phyloP scores from a whole-genome alignment of 2,329 filamentous ascomycete genomes.

The Aureobasidium sp. region DNA sequence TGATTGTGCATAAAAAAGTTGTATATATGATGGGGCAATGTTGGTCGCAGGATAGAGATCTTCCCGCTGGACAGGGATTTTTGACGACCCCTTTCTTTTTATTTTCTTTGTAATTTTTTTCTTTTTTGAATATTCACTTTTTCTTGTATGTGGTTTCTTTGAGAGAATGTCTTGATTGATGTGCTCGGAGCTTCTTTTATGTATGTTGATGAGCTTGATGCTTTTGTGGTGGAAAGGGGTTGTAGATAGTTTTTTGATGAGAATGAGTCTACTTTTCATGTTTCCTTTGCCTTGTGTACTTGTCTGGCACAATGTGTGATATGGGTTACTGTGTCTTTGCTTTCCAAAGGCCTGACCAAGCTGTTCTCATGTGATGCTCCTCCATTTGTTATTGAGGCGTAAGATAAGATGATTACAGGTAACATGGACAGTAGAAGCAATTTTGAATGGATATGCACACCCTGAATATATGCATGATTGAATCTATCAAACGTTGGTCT shows the following conservation, averaged over 20 bases:
- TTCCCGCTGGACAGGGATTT: neutral
- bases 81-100: neutral
- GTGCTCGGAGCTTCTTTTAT: neutral
- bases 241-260: neutral
- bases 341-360: no score
- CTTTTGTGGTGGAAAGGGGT: neutral
- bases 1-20: neutral
- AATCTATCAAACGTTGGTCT: no score
- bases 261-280: neutral
- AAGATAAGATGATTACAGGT: no score
- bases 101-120: neutral
- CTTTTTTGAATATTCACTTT: neutral
- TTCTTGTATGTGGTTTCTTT: neutral
- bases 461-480: no score
- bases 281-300: no score
- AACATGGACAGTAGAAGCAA: no score
- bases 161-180: neutral
- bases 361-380: no score
- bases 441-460: no score
- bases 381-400: no score
- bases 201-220: neutral
- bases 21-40: neutral
- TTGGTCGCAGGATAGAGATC: neutral
- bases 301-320: no score
- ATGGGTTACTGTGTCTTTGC: no score